A percentile compares a stretch with the other conserved stretches of the same genome.
Evolutionary conservation across 2,329 filamentous ascomycete genomes (phyloP).

Genomic region (Gnomoniopsis smithogilvyi): DNA sequence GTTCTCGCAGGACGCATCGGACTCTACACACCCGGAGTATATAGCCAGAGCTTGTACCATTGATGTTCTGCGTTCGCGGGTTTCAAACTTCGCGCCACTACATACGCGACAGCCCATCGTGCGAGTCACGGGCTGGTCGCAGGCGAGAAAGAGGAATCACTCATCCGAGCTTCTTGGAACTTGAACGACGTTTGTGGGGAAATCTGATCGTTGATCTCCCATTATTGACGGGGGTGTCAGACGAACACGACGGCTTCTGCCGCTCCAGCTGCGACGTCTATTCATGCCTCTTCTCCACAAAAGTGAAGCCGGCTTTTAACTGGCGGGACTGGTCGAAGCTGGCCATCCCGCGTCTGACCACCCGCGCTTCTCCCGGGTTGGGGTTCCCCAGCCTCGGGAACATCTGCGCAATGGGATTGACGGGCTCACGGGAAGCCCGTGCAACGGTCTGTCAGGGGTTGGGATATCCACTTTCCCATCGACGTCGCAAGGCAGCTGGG

Average conservation of each 20-base stretch:
- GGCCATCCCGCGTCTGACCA: background rate
- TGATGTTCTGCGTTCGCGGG: background rate
- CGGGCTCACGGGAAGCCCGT: slow-evolving; percentile 2
- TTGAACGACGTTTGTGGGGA: background rate
- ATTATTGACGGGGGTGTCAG: slow-evolving; percentile 5
- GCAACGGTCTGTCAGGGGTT: background rate
- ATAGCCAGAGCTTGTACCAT: background rate
- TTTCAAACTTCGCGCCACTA: background rate
- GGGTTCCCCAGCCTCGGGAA: slow-evolving; percentile 3
- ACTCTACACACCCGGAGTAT: background rate
- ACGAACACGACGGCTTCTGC: slow-evolving; percentile 15
- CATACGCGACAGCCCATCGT: background rate
- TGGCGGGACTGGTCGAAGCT: background rate
- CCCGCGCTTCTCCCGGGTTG: background rate
- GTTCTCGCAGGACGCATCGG: slow-evolving; percentile 5
- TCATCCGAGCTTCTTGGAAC: background rate
- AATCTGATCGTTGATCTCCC: background rate
- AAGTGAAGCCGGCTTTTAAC: background rate
- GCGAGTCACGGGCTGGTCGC: background rate
- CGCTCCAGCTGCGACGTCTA: background rate
- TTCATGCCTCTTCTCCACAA: background rate
- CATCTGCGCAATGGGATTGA: background rate
- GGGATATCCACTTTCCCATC: slow-evolving; percentile 4
- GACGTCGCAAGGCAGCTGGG: slow-evolving; percentile 1
- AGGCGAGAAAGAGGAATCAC: background rate